Evolutionary conservation across 805 yeast genomes (phyloP), one percentile per base, ranked within the genome.

Genomic region (Suhomyces canberraensis): DNA sequence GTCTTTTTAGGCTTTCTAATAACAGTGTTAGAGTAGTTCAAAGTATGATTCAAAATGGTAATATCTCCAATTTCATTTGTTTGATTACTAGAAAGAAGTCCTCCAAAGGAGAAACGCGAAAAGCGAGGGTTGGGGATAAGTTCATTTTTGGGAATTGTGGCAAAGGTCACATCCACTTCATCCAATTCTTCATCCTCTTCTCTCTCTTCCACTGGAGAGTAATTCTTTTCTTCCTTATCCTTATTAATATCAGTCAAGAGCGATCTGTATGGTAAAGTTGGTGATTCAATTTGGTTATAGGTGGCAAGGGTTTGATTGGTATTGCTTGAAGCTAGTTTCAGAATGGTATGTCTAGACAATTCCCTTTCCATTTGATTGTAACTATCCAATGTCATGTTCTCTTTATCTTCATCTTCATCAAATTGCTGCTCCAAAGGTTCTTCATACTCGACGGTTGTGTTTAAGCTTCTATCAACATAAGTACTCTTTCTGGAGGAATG

Each of bases 71-170:
- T 31, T 16, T 39, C 44, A 18, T 40, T 37, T 39, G 36, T 36
- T 15, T 27, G 14, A 16, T 28, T 33, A 11, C 25, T 25, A 8
- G 33, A 29, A 15, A 45, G 40, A 16, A 67, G 47, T 2, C 68
- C 71, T 33, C 66, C 65, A 47, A 69, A 64, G 0, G 74, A 66
- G 35, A 69, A 56, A 25, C 63, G 53, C 0, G 74, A 69, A 37
- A 69, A 69, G 24, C 67, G 48, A 8, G 73, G 73, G 35, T 69
- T 68, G 5, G 74, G 74, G 25, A 66, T 61, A 35, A 63, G 50
- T 7, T 42, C 56, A 25, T 29, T 29, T 19, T 29, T 26, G 9
- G 24, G 31, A 8, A 26, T 27, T 11, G 32, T 31, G 14, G 33
- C 37, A 15, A 26, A 24, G 30, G 39, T 7, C 26, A 31, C 11